Conservation (phyloP, 2,329 filamentous ascomycete species). For the Thielaviopsis populi region DNA sequence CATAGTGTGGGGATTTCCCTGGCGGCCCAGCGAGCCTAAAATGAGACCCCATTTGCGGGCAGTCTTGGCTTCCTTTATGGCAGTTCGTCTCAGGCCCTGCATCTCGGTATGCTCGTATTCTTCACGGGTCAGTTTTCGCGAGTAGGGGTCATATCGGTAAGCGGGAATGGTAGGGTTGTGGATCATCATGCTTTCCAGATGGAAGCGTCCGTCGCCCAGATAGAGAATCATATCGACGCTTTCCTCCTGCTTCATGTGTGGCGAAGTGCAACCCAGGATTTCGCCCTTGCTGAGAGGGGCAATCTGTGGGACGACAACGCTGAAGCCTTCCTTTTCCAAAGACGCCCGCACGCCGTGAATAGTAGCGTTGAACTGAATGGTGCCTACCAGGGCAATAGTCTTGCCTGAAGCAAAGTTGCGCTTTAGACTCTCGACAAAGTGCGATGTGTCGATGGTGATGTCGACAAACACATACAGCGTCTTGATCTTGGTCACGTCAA, state of each 20-base stretch:
- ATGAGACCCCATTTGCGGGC: slow-evolving; percentile 92
- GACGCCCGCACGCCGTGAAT: slow-evolving; percentile 69
- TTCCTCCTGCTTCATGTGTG: slow-evolving; percentile 44
- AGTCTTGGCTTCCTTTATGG: slow-evolving; percentile 58
- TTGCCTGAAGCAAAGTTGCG: slow-evolving; percentile 77
- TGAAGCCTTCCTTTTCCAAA: slow-evolving; percentile 73
- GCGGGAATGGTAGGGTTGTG: slow-evolving; percentile 84
- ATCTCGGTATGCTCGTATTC: slow-evolving; percentile 86
- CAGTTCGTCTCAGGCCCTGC: slow-evolving; percentile 61
- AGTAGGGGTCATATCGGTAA: slow-evolving; percentile 95
- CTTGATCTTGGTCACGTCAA: slow-evolving; percentile 92
- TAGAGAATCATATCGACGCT: slow-evolving; percentile 69
- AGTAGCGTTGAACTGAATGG: slow-evolving; percentile 97
- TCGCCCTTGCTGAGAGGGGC: slow-evolving; percentile 86
- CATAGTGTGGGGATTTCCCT: slow-evolving; percentile 92
- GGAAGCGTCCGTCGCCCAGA: slow-evolving; percentile 83
- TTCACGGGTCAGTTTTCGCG: slow-evolving; percentile 77
- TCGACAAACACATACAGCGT: slow-evolving; percentile 97
- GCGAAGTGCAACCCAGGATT: slow-evolving; percentile 93
- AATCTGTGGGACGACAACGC: slow-evolving; percentile 78
- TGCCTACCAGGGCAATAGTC: slow-evolving; percentile 84
- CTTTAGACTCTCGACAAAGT: slow-evolving; percentile 73
- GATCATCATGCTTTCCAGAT: slow-evolving; percentile 97
- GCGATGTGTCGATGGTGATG: slow-evolving; percentile 83
- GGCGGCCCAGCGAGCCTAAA: slow-evolving; percentile 76